Percentiles rank a stretch among this genome's conserved stretches.
Conservation (phyloP, 768 basidiomycete species). For the Kwoniella sp. region DNA sequence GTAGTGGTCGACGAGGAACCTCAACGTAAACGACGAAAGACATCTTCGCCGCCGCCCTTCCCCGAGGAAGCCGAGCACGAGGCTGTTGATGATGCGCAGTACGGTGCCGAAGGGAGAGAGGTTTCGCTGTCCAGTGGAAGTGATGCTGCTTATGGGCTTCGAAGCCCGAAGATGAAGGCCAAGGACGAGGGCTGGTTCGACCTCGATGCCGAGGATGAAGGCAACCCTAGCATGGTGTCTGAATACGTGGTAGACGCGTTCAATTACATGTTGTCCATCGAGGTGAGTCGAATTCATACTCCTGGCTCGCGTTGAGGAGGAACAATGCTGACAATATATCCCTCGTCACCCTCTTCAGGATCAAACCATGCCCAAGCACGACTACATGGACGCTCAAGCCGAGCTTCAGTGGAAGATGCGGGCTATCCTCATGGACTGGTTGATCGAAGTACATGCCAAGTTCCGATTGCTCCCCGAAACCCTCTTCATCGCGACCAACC, state of each 20-base stretch:
- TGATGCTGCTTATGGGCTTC: conserved; percentile 25
- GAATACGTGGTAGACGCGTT: conserved; percentile 95
- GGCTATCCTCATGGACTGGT: conserved; percentile 86
- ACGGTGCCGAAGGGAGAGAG: conserved; percentile 61
- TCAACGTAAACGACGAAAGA: conserved; percentile 41
- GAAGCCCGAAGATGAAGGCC: conserved; percentile 23
- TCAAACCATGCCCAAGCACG: conserved; percentile 74
- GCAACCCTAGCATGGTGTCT: conserved; percentile 95
- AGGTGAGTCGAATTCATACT: conserved; percentile 66
- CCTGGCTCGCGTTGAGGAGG: too few species aligned
- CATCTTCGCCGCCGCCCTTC: conserved; percentile 35
- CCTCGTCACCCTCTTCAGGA: too few species aligned
- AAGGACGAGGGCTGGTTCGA: conserved; percentile 79
- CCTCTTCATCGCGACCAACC: conserved; percentile 83
- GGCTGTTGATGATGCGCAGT: conserved; percentile 63
- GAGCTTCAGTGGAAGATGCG: conserved; percentile 89
- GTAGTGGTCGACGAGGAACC: conserved; percentile 26
- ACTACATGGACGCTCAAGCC: conserved; percentile 79
- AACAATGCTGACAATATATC: conserved; percentile 13
- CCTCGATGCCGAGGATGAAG: conserved; percentile 84
- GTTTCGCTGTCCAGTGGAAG: conserved; percentile 42
- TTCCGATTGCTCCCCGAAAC: conserved; percentile 88
- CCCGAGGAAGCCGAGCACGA: conserved; percentile 62
- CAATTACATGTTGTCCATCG: conserved; percentile 79
- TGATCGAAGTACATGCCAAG: conserved; percentile 84